Conservation (phyloP, 1,284 basidiomycete species). For the Sporisorium iseilematis-ciliati region DNA sequence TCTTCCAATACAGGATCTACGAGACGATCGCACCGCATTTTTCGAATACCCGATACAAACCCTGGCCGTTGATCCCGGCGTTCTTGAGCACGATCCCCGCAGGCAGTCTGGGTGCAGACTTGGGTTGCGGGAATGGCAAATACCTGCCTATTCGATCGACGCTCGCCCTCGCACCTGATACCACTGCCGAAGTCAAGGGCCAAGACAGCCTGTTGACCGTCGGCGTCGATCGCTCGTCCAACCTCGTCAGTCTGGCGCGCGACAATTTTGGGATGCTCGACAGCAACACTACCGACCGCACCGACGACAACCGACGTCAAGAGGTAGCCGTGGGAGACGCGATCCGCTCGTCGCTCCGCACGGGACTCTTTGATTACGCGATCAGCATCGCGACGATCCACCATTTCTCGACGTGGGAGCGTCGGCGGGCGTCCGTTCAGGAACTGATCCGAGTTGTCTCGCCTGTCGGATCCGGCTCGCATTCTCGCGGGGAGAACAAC, state of each 20-base stretch:
- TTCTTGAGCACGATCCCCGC: slow-evolving; percentile 82
- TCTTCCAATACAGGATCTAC: slow-evolving; percentile 77
- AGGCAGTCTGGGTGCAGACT: slow-evolving; percentile 88
- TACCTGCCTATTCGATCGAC: slow-evolving; percentile 75
- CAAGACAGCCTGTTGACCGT: slow-evolving; percentile 52
- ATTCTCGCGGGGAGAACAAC: too few relatives aligned
- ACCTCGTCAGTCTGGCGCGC: slow-evolving; percentile 56
- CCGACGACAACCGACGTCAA: slow-evolving; percentile 22
- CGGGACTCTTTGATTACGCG: slow-evolving; percentile 60
- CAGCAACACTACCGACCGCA: background rate
- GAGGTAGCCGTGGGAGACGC: slow-evolving; percentile 68
- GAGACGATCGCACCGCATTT: slow-evolving; percentile 92
- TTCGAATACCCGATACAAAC: slow-evolving; percentile 94
- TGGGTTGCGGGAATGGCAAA: slow-evolving; percentile 97
- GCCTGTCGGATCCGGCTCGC: slow-evolving; percentile 11
- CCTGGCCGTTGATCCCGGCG: slow-evolving; percentile 90
- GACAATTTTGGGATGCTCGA: slow-evolving; percentile 46
- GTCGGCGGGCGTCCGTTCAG: slow-evolving; percentile 55
- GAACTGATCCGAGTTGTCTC: slow-evolving; percentile 59
- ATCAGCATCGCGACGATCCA: slow-evolving; percentile 69
- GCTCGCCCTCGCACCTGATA: slow-evolving; percentile 12
- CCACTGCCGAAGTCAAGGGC: background rate
- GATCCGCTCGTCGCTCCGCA: slow-evolving; percentile 53
- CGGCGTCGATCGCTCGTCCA: slow-evolving; percentile 81
- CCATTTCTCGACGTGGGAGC: slow-evolving; percentile 63